Conservation (phyloP, 2,329 filamentous ascomycete genomes). For the Colletotrichum sp. region DNA sequence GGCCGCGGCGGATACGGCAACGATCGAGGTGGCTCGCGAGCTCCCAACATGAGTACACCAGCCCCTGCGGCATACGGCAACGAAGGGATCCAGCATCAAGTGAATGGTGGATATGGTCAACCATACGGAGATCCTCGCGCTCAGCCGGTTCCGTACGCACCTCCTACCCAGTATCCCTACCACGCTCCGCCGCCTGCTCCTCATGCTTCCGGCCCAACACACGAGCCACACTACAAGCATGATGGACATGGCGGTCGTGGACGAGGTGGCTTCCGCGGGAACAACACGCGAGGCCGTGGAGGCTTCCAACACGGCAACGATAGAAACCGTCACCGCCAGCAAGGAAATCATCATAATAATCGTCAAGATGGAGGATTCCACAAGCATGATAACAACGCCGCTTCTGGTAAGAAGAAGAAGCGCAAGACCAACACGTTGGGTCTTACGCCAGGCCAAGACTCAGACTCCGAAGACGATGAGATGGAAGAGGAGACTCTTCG, state of each 20-base stretch:
- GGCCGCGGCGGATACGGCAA: constrained; percentile 47
- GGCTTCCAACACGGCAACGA: constrained; percentile 37
- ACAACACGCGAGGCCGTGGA: constrained; percentile 32
- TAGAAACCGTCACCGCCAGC: neutral
- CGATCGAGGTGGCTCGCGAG: constrained; percentile 46
- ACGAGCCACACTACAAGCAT: constrained; percentile 32
- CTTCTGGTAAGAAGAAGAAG: constrained; percentile 71
- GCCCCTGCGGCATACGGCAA: constrained; percentile 36
- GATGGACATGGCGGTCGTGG: constrained; percentile 36
- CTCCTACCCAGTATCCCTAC: constrained; percentile 32
- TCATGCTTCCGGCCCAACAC: constrained; percentile 34
- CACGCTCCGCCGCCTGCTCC: constrained; percentile 46
- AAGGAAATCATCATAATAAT: constrained; percentile 47
- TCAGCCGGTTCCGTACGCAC: constrained; percentile 30
- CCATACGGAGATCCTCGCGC: constrained; percentile 46
- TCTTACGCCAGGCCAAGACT: constrained; percentile 69
- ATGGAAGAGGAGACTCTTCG: constrained; percentile 72
- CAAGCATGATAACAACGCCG: constrained; percentile 41
- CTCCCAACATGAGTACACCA: constrained; percentile 35
- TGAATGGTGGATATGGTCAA: constrained; percentile 40
- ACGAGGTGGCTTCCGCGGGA: constrained; percentile 22
- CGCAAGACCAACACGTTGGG: constrained; percentile 75
- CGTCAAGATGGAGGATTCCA: constrained; percentile 23
- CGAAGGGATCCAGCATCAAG: constrained; percentile 32
- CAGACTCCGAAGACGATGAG: constrained; percentile 69